These are phyloP conservation scores for Rubroshorea leprosula DNA, from an alignment of 345 rosid genomes.

Conservation along the genomic window DNA sequence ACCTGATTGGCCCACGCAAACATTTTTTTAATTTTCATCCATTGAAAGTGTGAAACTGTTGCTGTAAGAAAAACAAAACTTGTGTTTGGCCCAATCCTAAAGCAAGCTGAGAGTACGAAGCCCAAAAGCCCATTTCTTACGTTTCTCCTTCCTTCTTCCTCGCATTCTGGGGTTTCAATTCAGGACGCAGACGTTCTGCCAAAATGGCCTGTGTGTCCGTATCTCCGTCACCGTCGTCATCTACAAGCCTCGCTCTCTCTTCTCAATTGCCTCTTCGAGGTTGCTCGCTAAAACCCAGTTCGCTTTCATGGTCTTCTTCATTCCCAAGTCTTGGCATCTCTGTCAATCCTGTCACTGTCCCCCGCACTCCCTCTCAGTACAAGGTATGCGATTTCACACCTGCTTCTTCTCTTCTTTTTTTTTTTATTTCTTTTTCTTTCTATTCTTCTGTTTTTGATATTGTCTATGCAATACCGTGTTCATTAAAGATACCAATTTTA, in stretches of 20 bases:
- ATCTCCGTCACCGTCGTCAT: not conserved
- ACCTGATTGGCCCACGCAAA: too few relatives aligned
- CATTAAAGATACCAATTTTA: too few relatives aligned
- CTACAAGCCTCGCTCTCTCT: not conserved
- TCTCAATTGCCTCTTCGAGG: too few relatives aligned
- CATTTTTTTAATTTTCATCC: not conserved
- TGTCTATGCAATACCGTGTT: too few relatives aligned
- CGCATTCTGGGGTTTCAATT: not conserved
- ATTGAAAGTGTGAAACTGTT: not conserved
- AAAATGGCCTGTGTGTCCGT: not conserved
- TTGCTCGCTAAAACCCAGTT: slow-evolving; percentile 25
- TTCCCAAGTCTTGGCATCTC: slow-evolving; percentile 34
- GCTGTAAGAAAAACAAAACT: not conserved
- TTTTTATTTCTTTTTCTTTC: not conserved
- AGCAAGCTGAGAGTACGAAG: not conserved
- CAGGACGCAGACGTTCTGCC: not conserved
- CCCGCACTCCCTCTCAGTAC: slow-evolving; percentile 27
- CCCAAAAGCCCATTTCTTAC: not conserved
- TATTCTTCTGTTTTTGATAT: not conserved
- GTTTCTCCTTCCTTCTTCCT: not conserved
- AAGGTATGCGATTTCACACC: slow-evolving; percentile 34
- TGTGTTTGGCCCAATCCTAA: not conserved
- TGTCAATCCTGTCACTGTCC: slow-evolving; percentile 15
- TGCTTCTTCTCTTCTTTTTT: too few relatives aligned
- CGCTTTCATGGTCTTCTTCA: slow-evolving; percentile 73